Base-by-base conservation (phyloP, 2,329 filamentous ascomycete species). In the Alternaria atra region DNA sequence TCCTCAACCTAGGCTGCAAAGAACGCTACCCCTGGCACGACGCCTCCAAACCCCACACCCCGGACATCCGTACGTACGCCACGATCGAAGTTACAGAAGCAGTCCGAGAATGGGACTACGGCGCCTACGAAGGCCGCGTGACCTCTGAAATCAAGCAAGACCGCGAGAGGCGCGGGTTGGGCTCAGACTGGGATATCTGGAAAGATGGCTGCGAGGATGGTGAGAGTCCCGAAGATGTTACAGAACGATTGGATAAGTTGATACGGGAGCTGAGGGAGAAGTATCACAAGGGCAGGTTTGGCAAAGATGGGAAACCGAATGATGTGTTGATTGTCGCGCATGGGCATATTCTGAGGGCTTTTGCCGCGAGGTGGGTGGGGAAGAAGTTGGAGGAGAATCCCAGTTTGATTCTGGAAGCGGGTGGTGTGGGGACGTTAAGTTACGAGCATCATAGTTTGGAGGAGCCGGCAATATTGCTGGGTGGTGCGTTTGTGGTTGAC, bases 321-420 rank as follows among this genome's bases (percentile, higher is more conserved):
- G 91, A 94, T 77, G 87, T 94, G 17, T 78, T 94, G 25, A 84
- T 97, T 50, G 92, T 97, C 6, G 94, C 92, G 23, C 94, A 97
- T 75, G 94, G 94, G 0, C 94, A 97, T 80, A 94, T 97, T 58
- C 81, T 97, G 54, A 85, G 94, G 15, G 92, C 92, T 0, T 93
- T 97, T 77, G 93, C 94, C 6, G 92, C 94, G 83, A 85, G 93
- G 32, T 97, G 94, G 94, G 86, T 89, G 0, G 87, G 88, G 0
- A 91, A 91, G 81, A 84, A 87, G 12, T 82, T 97, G 60, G 86
- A 87, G 55, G 89, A 93, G 51, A 93, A 91, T 7, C 91, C 92
- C 39, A 87, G 89, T 6, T 88, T 97, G 75, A 83, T 97, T 63
- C 81, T 97, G n/a, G 94, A 97, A 77, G 83, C 83, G 5, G 83